Evolutionary conservation across 306 rosid genomes (phyloP).

Genomic region (Senna siamea): DNA sequence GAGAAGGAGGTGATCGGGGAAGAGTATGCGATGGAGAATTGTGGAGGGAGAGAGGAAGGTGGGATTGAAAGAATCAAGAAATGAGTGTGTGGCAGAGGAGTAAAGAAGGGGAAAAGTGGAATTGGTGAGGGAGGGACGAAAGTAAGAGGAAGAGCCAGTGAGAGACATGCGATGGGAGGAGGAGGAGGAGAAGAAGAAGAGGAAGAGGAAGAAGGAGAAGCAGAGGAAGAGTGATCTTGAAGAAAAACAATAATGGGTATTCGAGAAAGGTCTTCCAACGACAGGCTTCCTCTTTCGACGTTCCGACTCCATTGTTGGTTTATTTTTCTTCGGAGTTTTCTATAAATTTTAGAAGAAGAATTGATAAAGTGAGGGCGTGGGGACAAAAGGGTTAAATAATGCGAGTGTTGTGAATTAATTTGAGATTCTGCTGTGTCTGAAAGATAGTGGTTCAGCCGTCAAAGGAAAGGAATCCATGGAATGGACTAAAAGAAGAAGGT

Average conservation of each 20-base stretch:
- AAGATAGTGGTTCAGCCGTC: neutral
- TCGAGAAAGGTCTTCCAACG: conserved; percentile 31
- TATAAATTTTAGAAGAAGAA: too few species aligned
- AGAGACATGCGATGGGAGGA: conserved; percentile 52
- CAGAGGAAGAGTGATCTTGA: conserved; percentile 67
- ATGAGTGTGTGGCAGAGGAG: conserved; percentile 58
- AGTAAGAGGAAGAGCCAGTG: conserved; percentile 48
- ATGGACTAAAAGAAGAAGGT: too few species aligned
- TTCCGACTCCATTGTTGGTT: conserved; percentile 63
- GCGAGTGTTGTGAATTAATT: neutral
- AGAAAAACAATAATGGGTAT: conserved; percentile 41
- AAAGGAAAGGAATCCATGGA: too few species aligned
- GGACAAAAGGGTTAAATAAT: neutral
- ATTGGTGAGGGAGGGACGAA: conserved; percentile 55
- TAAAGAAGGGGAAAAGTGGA: conserved; percentile 63
- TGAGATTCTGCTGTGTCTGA: neutral
- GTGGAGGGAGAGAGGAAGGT: conserved; percentile 35
- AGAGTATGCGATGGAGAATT: conserved; percentile 62
- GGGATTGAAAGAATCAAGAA: conserved; percentile 55
- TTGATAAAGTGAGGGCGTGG: neutral
- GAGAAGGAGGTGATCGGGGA: conserved; percentile 76
- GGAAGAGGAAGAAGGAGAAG: conserved; percentile 57
- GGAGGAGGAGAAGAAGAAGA: conserved; percentile 43
- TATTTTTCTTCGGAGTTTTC: too few species aligned
- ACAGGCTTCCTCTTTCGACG: conserved; percentile 71